Percentiles rank a stretch among this genome's conserved stretches.
Evolutionary conservation across 345 rosid genomes (phyloP).

Genomic region (Streptanthus diversifolius): DNA sequence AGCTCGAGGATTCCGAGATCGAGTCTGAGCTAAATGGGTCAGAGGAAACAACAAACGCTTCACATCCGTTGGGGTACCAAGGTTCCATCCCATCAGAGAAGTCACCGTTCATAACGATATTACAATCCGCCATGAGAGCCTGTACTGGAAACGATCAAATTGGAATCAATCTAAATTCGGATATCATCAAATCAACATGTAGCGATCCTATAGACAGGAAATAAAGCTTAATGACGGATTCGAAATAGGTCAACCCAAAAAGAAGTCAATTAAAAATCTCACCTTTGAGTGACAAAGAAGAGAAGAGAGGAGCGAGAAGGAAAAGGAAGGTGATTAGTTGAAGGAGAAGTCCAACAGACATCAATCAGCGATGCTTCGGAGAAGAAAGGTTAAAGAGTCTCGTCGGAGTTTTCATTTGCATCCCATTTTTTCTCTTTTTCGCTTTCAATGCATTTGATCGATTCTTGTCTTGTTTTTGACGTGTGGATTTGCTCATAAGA

Average conservation of each 20-base stretch:
- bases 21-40: conserved; percentile 39
- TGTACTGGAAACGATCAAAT: conserved; percentile 7
- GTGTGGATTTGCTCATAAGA: background rate
- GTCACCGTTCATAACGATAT: conserved; percentile 63
- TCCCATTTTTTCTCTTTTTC: background rate
- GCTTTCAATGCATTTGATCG: background rate
- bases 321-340: conserved; percentile 4
- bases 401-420: background rate
- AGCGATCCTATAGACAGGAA: background rate
- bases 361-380: conserved; percentile 10
- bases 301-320: background rate
- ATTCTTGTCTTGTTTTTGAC: conserved; percentile 6
- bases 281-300: conserved; percentile 15
- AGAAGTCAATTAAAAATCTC: background rate
- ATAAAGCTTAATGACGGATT: background rate
- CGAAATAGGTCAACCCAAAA: background rate
- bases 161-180: background rate
- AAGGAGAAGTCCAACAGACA: background rate
- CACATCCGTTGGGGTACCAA: conserved; percentile 82
- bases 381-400: background rate
- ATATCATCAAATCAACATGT: conserved; percentile 8
- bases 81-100: conserved; percentile 64
- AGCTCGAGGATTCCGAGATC: conserved; percentile 25
- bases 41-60: conserved; percentile 57
- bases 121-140: conserved; percentile 34